Evolutionary conservation across 2,329 filamentous ascomycete genomes (phyloP).

Genomic region (Ophiostoma populinum): DNA sequence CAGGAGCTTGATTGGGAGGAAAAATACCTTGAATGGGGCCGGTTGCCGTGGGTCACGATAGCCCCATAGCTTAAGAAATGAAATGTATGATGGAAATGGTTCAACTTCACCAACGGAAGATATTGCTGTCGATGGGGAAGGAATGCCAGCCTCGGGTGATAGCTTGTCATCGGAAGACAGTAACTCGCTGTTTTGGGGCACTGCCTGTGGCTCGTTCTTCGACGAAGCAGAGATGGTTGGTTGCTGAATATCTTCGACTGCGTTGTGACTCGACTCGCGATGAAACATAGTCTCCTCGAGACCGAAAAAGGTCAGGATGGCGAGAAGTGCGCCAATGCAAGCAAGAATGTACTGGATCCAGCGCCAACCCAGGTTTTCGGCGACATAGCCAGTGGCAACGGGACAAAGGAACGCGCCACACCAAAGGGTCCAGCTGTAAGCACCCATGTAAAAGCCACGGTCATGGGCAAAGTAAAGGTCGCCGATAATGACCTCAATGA

Average conservation of each 20-base stretch:
- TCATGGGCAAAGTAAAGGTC: not conserved
- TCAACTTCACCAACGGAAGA: no score
- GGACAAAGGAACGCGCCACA: not conserved
- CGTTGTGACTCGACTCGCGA: not conserved
- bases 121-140: no score
- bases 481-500: not conserved
- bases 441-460: not conserved
- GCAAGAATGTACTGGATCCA: conserved; percentile 1
- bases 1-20: no score
- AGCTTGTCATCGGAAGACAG: no score
- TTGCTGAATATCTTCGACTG: no score
- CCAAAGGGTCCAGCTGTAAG: not conserved
- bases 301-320: not conserved
- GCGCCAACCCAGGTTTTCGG: not conserved
- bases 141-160: no score
- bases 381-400: not conserved
- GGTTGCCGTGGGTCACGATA: not conserved
- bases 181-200: no score
- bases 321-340: not conserved
- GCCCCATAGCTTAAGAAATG: not conserved
- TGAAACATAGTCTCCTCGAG: not conserved
- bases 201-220: no score
- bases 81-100: not conserved
- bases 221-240: no score
- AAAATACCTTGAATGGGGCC: not conserved